These are phyloP conservation scores for Sarcomyxa edulis DNA, from an alignment of 768 basidiomycete species.

Conservation along the genomic window DNA sequence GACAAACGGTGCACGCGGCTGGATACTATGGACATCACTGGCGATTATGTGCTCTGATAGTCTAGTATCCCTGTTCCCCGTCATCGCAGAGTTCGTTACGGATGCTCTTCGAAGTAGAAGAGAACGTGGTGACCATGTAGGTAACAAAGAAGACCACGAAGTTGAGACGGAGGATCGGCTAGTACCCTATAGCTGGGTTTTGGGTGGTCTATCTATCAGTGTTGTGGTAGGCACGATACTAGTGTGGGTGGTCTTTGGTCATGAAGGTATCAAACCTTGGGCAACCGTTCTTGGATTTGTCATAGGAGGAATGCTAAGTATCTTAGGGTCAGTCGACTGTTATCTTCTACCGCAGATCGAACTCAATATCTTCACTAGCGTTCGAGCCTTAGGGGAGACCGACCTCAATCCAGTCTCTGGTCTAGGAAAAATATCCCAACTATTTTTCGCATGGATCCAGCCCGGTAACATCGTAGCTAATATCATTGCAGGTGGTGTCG, in stretches of 20 bases:
- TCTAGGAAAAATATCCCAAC: constrained; percentile 90
- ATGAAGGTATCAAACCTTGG: constrained; percentile 93
- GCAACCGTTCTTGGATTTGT: constrained; percentile 83
- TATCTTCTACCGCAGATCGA: not conserved
- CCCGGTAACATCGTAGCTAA: constrained; percentile 97
- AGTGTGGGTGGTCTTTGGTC: constrained; percentile 87
- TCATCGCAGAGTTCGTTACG: constrained; percentile 49
- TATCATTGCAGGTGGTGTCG: constrained; percentile 95
- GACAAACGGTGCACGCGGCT: constrained; percentile 84
- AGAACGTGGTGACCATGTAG: constrained; percentile 18
- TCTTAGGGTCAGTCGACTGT: constrained; percentile 65
- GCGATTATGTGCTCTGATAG: constrained; percentile 96
- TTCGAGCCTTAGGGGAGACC: constrained; percentile 92
- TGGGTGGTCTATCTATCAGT: constrained; percentile 57
- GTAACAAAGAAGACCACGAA: constrained; percentile 48
- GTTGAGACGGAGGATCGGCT: constrained; percentile 74
- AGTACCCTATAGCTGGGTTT: constrained; percentile 78
- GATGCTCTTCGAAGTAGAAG: constrained; percentile 22
- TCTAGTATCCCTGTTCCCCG: constrained; percentile 78
- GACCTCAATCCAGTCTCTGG: constrained; percentile 92
- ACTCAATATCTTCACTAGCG: constrained; percentile 37
- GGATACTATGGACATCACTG: constrained; percentile 95
- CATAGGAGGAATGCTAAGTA: constrained; percentile 76
- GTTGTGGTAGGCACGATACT: constrained; percentile 66
- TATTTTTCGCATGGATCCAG: constrained; percentile 91